Evolutionary conservation across 345 rosid genomes (phyloP), one percentile per base, ranked within the genome.

Genomic region (Eucalyptus regnans): DNA sequence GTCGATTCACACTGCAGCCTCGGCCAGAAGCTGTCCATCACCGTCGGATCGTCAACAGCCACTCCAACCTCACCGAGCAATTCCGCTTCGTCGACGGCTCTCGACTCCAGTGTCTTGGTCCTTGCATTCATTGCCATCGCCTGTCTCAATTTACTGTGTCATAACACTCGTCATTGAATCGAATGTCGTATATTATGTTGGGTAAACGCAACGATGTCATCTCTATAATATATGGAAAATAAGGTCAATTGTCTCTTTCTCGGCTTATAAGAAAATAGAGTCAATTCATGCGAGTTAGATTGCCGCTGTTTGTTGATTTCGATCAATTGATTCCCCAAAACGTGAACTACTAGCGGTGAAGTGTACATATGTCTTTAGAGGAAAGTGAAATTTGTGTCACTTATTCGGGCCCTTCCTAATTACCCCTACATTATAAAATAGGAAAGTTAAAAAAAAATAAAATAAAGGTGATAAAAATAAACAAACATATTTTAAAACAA

Each of bases 11-110:
- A 90, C 50, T 91, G 91, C 64, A 37, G 76, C 17, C 80, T 14
- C 8, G 91, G 93, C 79, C 92, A 91, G 88, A 91, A 90, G 89
- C 88, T 91, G 86, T 48, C 83, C 31, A 22, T 90, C 87, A 86
- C 41, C 18, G 31, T 89, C 8, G 88, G 90, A 71, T 71, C 46
- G 3, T 37, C 81, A 6, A 12, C 81, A 37, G 14, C 81, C 2
- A 1, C 27, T 71, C 8, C 71, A 5, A 29, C 81, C 46, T 71
- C 81, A 37, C 81, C 81, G 0, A 71, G 81, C 22, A 37, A 71
- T 71, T 71, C 81, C 2, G 81, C 46, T 71, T 8, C 25, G 14
- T 9, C 27, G 14, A 18, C 2, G 8, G 25, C 81, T 71, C 14
- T 37, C 14, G 25, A 20, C 81, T 37, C 81, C 46, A 2, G 14